Base-by-base conservation (phyloP, 106 monocot genomes). In the Acanthochlamys bracteata region DNA sequence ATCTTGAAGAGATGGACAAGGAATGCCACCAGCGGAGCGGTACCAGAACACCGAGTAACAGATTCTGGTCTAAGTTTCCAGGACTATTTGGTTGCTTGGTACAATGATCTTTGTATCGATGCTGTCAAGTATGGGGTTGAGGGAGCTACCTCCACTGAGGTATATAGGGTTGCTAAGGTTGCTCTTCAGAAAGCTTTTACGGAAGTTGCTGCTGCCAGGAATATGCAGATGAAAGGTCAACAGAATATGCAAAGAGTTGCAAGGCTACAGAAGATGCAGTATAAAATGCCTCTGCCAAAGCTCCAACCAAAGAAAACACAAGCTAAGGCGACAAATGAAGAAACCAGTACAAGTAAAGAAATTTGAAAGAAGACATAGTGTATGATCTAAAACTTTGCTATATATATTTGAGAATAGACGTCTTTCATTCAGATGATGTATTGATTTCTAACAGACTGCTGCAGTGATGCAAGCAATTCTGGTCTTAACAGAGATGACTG, bases 21-120 rank as follows among this genome's bases (percentile, higher is more conserved):
- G 69, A 73, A 76, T 74, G 84, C 82, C 14, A 71, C 25, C 24
- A 77, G 47, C 56, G 72, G 58, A 64, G 41, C 57, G 60, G 42
- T 75, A 41, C 64, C 66, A 51, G 73, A 80, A 33, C 83, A 80
- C 60, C 43, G 60, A 46, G 72, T 56, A 7, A 53, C 69, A 8
- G 83, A 90, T 22, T 20, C 57, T 46, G 76, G 78, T 20, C 73
- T 70, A 53, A 75, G 60, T 61, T 77, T 78, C 55, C 77, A 71
- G 20, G 90, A 95, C n/a, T 71, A 59, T 51, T 57, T 88, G 39
- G 74, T 78, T 55, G 68, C 71, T 61, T 84, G 86, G 82, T 84
- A 90, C 66, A 87, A 90, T 70, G 86, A 95, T 78, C 82, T 95
- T 45, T 95, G 87, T 60, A 52, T 70, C 59, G 86, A 95, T 74